A percentile compares a stretch with the other conserved stretches of the same genome.
These are phyloP conservation scores for Peterozyma toletana DNA, from an alignment of 805 yeast species.

Conservation along the genomic window DNA sequence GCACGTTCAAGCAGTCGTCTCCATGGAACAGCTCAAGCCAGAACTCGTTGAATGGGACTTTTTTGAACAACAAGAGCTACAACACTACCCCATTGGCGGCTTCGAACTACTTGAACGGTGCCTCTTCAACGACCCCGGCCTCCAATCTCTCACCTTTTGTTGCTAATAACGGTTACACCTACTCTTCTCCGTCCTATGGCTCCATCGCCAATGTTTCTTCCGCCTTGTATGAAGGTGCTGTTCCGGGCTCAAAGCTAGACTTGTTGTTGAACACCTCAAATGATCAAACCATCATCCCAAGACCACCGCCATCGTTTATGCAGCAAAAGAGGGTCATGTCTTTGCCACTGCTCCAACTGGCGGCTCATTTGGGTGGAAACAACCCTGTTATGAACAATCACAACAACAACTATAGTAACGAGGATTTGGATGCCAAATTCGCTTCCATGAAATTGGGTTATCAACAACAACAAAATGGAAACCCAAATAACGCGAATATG, in stretches of 20 bases:
- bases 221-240: not conserved
- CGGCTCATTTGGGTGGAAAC: not conserved
- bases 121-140: not conserved
- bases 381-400: not conserved
- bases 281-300: not conserved
- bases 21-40: constrained; percentile 8
- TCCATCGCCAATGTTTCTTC: too few species aligned
- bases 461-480: not conserved
- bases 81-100: too few species aligned
- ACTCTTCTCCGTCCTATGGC: too few species aligned
- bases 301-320: constrained; percentile 1
- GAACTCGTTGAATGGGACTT: too few species aligned
- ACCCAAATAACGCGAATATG: not conserved
- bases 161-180: too few species aligned
- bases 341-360: constrained; percentile 9
- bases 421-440: not conserved
- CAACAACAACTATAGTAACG: not conserved
- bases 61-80: too few species aligned
- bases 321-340: constrained; percentile 9
- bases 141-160: not conserved
- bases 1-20: constrained; percentile 4
- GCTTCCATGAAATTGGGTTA: not conserved
- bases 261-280: not conserved
- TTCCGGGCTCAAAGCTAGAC: constrained; percentile 1
- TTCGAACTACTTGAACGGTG: not conserved